Evolutionary conservation across 768 basidiomycete species (phyloP), one percentile per base, ranked within the genome.

Genomic region (Strobilomyces echinocephalus): DNA sequence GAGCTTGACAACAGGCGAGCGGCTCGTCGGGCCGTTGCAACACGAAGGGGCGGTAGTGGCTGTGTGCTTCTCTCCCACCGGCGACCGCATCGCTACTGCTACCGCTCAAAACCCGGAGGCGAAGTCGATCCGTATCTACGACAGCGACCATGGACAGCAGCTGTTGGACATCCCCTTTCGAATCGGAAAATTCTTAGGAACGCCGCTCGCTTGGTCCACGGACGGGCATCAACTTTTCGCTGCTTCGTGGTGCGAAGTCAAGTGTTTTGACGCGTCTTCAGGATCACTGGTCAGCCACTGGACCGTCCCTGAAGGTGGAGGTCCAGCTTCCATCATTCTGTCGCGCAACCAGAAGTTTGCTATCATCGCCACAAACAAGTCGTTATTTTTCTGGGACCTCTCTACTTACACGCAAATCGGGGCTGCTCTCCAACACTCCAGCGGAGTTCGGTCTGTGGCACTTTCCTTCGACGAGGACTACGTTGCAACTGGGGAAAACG

Each of bases 311-410:
- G 38, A 31, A n/a, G 45, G 16, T 18, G 24, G 15, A 18, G 18
- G 8, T 8, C 16, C 33, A 2, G 15, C 28, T 38, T 54, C 34
- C 7, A 38, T 54, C 30, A 15, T 12, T 2, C 28, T 49, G 18
- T 33, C 53, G 9, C 42, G 12, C 36, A 42, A 30, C 15, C 28
- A 38, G 31, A 49, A 15, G 28, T 54, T 44, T 36, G 8, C 20
- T 33, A 28, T 18, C 12, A 21, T 45, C 28, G 12, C 12, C 1
- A 21, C 40, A 2, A 4, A 16, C n/a, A 5, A 49, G 5, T 16
- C 42, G 1, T 8, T 54, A 12, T 54, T 42, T 4, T 54, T 55
- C 21, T 54, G 53, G 53, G 43, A 54, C 16, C 16, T 24, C 9
- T 11, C 43, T 28, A 40, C 36, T 0, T 16, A 35, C 24, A 10